A percentile compares a stretch with the other conserved stretches of the same genome.
Conservation (phyloP, 108 stramenopile genomes). For the Skeletonema costatum region DNA sequence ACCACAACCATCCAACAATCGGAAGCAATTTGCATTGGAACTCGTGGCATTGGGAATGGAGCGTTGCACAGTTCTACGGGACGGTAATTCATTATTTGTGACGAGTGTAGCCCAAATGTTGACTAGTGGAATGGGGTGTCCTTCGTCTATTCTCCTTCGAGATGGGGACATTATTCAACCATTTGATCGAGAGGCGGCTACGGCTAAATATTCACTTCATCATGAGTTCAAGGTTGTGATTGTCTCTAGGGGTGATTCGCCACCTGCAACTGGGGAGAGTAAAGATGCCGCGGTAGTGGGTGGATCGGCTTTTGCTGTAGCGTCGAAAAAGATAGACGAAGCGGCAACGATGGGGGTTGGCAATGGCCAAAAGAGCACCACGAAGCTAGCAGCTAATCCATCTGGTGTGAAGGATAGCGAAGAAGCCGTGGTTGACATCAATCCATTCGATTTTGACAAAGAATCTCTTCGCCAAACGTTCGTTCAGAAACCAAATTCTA, state of each 20-base stretch:
- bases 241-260: background rate
- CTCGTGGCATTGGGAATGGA: background rate
- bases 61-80: background rate
- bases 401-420: background rate
- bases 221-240: background rate
- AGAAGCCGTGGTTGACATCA: background rate
- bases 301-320: background rate
- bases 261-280: background rate
- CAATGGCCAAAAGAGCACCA: background rate
- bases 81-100: background rate
- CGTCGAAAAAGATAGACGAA: slow-evolving; percentile 7
- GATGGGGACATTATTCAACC: background rate
- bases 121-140: background rate
- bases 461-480: background rate
- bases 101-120: background rate
- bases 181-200: background rate
- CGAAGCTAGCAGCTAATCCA: background rate
- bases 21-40: background rate
- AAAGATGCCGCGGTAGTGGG: background rate
- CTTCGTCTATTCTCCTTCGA: background rate
- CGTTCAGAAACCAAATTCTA: background rate
- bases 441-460: background rate
- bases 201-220: background rate
- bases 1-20: background rate
- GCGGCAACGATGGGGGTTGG: background rate